Percentiles rank a stretch among this genome's conserved stretches.
Evolutionary conservation across 306 rosid genomes (phyloP).

Genomic region (Sicyos baderoa): DNA sequence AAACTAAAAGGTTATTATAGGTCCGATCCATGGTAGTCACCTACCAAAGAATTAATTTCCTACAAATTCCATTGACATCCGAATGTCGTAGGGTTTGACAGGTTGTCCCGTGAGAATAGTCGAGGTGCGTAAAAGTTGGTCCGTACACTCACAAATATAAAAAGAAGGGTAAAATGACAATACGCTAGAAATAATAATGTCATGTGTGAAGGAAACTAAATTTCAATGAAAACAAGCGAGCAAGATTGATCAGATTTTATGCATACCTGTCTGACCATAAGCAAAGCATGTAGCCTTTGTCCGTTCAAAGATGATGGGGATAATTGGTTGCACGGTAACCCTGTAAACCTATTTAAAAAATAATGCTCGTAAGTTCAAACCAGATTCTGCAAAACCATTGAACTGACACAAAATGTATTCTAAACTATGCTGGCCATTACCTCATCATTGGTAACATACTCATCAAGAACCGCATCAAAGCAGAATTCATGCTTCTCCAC

Average conservation of each 20-base stretch:
- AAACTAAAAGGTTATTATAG: too few species aligned
- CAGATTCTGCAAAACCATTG: constrained; percentile 7
- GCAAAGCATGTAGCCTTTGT: constrained; percentile 99
- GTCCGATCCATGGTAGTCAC: too few species aligned
- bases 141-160: too few species aligned
- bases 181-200: neutral
- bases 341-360: constrained; percentile 60
- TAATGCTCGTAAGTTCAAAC: constrained; percentile 24
- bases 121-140: too few species aligned
- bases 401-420: constrained; percentile 6
- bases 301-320: constrained; percentile 83
- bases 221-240: neutral
- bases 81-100: too few species aligned
- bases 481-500: constrained; percentile 99
- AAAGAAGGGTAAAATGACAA: neutral
- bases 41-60: too few species aligned
- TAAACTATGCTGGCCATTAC: constrained; percentile 27
- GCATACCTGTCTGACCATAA: constrained; percentile 91
- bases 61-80: too few species aligned
- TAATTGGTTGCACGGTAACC: constrained; percentile 84
- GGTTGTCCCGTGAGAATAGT: too few species aligned
- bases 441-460: constrained; percentile 82
- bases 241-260: constrained; percentile 10
- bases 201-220: neutral
- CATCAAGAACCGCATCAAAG: constrained; percentile 89